Evolutionary conservation across 2,329 filamentous ascomycete genomes (phyloP).

Genomic region (Diaporthe sp.): DNA sequence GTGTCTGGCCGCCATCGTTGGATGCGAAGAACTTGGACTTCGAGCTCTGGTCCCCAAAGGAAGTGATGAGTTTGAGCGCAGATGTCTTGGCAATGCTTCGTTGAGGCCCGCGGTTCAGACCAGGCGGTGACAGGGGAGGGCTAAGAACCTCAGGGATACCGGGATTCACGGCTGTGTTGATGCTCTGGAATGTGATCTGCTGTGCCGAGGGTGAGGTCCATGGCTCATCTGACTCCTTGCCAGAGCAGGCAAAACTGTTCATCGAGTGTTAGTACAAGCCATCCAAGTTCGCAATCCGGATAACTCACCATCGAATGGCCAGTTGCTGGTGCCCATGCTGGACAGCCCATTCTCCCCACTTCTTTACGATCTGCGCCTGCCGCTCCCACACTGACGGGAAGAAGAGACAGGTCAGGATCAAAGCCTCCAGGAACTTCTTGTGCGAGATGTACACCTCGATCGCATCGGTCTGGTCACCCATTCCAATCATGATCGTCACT

Average conservation of each 20-base stretch:
- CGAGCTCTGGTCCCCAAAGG: constrained; percentile 77
- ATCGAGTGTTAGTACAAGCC: neutral
- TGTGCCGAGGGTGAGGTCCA: constrained; percentile 88
- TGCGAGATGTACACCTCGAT: constrained; percentile 97
- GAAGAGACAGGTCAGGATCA: constrained; percentile 87
- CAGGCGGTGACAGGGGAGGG: constrained; percentile 81
- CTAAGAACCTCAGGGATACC: constrained; percentile 74
- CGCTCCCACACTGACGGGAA: constrained; percentile 92
- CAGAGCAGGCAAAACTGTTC: constrained; percentile 85
- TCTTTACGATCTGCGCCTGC: constrained; percentile 87
- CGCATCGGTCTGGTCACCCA: constrained; percentile 93
- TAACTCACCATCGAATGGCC: constrained; percentile 81
- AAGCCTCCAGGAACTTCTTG: constrained; percentile 91
- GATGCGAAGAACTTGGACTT: constrained; percentile 76
- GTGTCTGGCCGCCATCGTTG: constrained; percentile 75
- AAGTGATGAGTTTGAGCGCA: constrained; percentile 90
- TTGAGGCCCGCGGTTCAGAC: constrained; percentile 70
- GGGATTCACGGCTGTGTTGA: constrained; percentile 46
- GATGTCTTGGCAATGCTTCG: constrained; percentile 82
- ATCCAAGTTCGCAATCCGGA: neutral
- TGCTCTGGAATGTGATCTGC: constrained; percentile 67
- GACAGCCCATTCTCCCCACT: constrained; percentile 95
- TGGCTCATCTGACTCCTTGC: constrained; percentile 84
- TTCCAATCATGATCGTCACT: constrained; percentile 90
- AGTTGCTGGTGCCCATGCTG: constrained; percentile 89